phyloP scores from a whole-genome alignment of 2,329 filamentous ascomycete genomes.

The Lasiodiplodia gonubiensis region DNA sequence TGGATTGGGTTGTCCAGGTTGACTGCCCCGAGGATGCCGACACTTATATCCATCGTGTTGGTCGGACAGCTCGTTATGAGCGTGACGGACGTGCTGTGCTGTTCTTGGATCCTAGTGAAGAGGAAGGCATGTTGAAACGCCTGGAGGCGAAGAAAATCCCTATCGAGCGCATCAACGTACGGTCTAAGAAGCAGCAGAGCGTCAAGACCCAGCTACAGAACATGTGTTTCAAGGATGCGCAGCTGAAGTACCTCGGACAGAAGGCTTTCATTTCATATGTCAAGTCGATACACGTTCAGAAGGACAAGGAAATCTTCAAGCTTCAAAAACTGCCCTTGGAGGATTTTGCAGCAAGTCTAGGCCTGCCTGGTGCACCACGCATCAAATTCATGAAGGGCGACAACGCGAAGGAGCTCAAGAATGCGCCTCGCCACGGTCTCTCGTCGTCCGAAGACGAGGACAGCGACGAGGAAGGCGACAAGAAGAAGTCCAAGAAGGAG shows the following conservation, averaged over 20 bases:
- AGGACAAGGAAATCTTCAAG: constrained; percentile 90
- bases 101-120: constrained; percentile 91
- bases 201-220: constrained; percentile 87
- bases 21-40: constrained; percentile 96
- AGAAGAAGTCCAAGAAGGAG: constrained; percentile 62
- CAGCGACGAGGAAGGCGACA: constrained; percentile 54
- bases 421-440: constrained; percentile 73
- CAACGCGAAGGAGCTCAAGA: constrained; percentile 85
- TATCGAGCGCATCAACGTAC: constrained; percentile 83
- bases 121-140: constrained; percentile 84
- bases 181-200: constrained; percentile 85
- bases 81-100: constrained; percentile 85
- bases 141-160: constrained; percentile 89
- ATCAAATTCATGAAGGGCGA: constrained; percentile 94
- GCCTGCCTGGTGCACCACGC: constrained; percentile 86
- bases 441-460: constrained; percentile 61
- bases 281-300: constrained; percentile 83
- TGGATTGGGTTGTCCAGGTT: constrained; percentile 99
- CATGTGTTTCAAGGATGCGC: constrained; percentile 93
- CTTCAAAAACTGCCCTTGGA: constrained; percentile 83
- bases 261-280: constrained; percentile 95
- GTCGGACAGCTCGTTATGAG: constrained; percentile 91
- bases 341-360: constrained; percentile 81
- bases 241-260: constrained; percentile 92
- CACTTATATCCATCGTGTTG: constrained; percentile 96